Base-by-base conservation (phyloP, 768 basidiomycete genomes). In the Clavaria fumosa region DNA sequence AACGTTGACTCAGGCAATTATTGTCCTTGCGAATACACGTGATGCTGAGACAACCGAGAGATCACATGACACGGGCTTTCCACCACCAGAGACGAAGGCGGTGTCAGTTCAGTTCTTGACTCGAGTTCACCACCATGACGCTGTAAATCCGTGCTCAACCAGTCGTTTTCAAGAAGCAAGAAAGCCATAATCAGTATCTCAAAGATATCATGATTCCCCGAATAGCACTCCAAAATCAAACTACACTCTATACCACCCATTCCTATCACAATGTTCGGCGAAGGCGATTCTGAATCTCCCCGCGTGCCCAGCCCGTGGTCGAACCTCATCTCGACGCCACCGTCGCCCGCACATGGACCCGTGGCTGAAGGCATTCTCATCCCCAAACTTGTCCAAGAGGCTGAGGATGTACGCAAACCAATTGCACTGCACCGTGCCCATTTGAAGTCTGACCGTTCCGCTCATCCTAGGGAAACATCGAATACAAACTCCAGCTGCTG, bases 261-360 rank as follows among this genome's bases (percentile, higher is more conserved):
- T n/a, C n/a, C n/a, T n/a, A n/a, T n/a, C n/a, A n/a, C n/a, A n/a
- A 85, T 86, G 82, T 85, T 85, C 49, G 80, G 81, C 33, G 85
- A 86, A 66, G 72, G 70, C 39, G 77, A 81, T 50, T 78, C 76
- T 12, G 81, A 85, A 59, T 81, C 75, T 53, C 75, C 80, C 26
- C 69, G 79, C 21, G 78, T 77, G 41, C 75, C 78, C 44, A 78
- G 76, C 42, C 85, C 84, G 17, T 89, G 85, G 85, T 82, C 86
- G 54, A 66, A 66, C 24, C 61, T 88, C 45, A 70, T 79, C 11
- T 68, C 78, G 11, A 58, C 64, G 3, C 64, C 77, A 10, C 61
- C 72, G 14, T 53, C 62, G 35, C 53, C 59, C 18, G 50, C 59
- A 28, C 9, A 9, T 9, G 14, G 14, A 28, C 26, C 26, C 14